Evolutionary conservation across 164 flowering plant species (phyloP).

Genomic region (Vitis cinerea): DNA sequence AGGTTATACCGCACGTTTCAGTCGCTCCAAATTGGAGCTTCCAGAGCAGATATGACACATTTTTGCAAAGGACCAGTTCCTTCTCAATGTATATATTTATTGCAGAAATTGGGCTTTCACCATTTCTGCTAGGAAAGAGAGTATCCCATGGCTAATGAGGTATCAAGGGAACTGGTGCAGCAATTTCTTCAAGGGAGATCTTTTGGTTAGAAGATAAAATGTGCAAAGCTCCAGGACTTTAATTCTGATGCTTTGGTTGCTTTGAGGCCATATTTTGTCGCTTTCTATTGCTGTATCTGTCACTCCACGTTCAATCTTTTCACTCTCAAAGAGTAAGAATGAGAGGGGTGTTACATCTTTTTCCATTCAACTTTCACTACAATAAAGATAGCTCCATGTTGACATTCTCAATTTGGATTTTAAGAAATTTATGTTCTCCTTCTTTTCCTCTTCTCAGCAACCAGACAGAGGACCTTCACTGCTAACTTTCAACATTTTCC

Average conservation of each 20-base stretch:
- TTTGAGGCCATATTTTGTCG: not conserved
- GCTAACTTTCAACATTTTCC: too few species aligned
- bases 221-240: conserved; percentile 3
- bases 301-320: too few species aligned
- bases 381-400: too few species aligned
- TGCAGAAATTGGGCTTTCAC: not conserved
- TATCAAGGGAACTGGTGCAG: not conserved
- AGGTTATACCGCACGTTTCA: conserved; percentile 43
- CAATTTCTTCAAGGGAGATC: not conserved
- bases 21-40: conserved; percentile 9
- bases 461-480: too few species aligned
- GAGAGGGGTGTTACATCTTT: too few species aligned
- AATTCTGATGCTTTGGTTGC: conserved; percentile 3
- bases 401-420: too few species aligned
- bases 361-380: too few species aligned
- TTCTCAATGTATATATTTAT: not conserved
- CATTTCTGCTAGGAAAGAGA: not conserved
- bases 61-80: conserved; percentile 1
- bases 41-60: not conserved
- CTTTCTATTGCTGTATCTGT: too few species aligned
- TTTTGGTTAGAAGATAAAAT: not conserved
- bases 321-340: too few species aligned
- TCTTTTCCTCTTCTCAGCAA: too few species aligned
- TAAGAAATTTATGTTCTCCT: too few species aligned
- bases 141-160: too few species aligned